These are phyloP conservation scores for Aurantiochytrium sp. DNA, from an alignment of 108 stramenopile species.

Conservation along the genomic window DNA sequence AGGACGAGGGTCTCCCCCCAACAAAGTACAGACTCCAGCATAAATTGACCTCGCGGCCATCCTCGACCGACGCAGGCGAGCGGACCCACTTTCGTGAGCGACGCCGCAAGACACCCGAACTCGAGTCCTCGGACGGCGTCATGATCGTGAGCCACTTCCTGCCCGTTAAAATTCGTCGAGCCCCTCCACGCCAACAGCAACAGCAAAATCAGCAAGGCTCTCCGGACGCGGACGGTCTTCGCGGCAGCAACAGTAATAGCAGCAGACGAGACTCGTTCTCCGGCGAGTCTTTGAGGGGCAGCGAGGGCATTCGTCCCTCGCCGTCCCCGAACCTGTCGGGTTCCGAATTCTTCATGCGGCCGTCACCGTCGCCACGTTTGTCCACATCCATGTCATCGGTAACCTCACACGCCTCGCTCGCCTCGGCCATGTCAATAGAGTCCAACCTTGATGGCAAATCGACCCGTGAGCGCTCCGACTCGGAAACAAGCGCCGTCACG, in stretches of 20 bases:
- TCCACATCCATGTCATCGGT: too few species aligned
- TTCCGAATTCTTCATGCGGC: not conserved
- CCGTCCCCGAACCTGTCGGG: not conserved
- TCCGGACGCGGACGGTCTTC: too few species aligned
- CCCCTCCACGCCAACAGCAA: too few species aligned
- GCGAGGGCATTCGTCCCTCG: not conserved
- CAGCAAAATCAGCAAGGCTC: too few species aligned
- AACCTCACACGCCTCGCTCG: too few species aligned
- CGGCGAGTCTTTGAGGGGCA: not conserved
- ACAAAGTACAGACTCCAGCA: not conserved
- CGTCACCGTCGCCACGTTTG: not conserved
- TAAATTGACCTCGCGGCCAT: not conserved
- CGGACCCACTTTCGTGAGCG: not conserved
- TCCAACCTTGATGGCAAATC: not conserved
- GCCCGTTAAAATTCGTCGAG: constrained; percentile 9
- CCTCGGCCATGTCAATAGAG: not conserved
- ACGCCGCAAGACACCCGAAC: not conserved
- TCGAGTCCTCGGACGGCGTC: constrained; percentile 22
- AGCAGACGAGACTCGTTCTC: too few species aligned
- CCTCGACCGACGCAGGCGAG: not conserved
- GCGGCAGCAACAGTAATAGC: too few species aligned
- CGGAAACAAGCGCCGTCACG: not conserved
- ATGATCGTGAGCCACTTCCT: constrained; percentile 26
- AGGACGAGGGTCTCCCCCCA: too few species aligned
- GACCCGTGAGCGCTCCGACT: not conserved